Conservation (phyloP, 768 basidiomycete genomes). For the Boletus rufocinnamomeus region DNA sequence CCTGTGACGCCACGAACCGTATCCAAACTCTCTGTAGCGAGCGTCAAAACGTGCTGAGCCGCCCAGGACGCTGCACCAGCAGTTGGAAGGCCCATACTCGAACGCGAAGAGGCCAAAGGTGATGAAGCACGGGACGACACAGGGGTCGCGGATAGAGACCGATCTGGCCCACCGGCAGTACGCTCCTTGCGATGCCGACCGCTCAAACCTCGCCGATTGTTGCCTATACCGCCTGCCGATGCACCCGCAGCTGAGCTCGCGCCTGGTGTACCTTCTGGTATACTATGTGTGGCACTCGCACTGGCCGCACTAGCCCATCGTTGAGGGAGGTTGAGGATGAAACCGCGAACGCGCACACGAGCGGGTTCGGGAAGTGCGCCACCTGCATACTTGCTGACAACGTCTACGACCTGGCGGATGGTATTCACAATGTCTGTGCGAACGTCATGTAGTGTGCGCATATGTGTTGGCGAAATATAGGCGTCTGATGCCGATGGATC, state of each 20-base stretch:
- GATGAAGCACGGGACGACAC: slow-evolving; percentile 39
- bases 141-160: slow-evolving; percentile 34
- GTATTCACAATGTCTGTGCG: slow-evolving; percentile 86
- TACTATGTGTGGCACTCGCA: slow-evolving; percentile 16
- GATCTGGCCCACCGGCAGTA: slow-evolving; percentile 37
- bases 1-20: slow-evolving; percentile 90
- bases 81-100: slow-evolving; percentile 32
- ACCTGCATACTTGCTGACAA: slow-evolving; percentile 84
- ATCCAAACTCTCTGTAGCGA: slow-evolving; percentile 90
- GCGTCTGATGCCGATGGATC: slow-evolving; percentile 30
- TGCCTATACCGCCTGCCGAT: slow-evolving; percentile 25
- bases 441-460: slow-evolving; percentile 70
- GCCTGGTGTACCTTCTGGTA: slow-evolving; percentile 33
- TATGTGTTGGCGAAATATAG: slow-evolving; percentile 49
- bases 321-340: slow-evolving; percentile 78
- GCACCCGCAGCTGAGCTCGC: slow-evolving; percentile 41
- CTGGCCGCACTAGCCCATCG: slow-evolving; percentile 64
- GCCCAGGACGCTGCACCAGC: slow-evolving; percentile 66
- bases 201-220: slow-evolving; percentile 18
- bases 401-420: slow-evolving; percentile 85
- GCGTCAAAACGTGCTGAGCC: slow-evolving; percentile 76
- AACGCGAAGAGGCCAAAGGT: slow-evolving; percentile 31
- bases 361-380: slow-evolving; percentile 86
- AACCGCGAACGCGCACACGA: slow-evolving; percentile 65
- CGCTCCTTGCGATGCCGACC: slow-evolving; percentile 40